phyloP scores from a whole-genome alignment of 1,139 yeast genomes.

The Saccharomyces hybrid region DNA sequence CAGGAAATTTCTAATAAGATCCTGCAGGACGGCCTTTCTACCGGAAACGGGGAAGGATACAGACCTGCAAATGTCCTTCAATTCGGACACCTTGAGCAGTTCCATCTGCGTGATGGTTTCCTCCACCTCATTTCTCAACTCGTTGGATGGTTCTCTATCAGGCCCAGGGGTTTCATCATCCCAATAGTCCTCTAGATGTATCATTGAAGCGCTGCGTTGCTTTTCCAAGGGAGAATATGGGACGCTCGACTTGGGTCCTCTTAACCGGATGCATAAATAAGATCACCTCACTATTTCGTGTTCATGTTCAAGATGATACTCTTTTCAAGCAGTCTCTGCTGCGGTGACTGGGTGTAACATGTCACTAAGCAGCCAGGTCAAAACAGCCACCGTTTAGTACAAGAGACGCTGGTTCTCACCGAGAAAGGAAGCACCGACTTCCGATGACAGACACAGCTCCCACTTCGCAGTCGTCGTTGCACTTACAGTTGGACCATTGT shows the following conservation, averaged over 20 bases:
- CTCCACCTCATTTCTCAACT: slow-evolving; percentile 23
- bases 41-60: slow-evolving; percentile 43
- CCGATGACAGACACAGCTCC: too few species aligned
- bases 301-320: neutral
- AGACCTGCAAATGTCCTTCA: slow-evolving; percentile 42
- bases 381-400: neutral
- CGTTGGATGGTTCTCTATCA: slow-evolving; percentile 3
- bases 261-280: neutral
- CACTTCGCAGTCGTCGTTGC: too few species aligned
- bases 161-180: neutral
- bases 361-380: neutral
- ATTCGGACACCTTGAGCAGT: slow-evolving; percentile 28
- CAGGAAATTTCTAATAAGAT: slow-evolving; percentile 38
- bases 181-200: neutral
- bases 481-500: too few species aligned
- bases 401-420: neutral
- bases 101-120: slow-evolving; percentile 20
- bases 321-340: neutral
- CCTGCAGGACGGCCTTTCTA: slow-evolving; percentile 44
- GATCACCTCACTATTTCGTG: neutral
- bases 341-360: neutral
- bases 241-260: neutral
- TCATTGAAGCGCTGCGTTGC: neutral
- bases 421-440: too few species aligned
- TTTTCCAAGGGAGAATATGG: neutral